A percentile compares a stretch with the other conserved stretches of the same genome.
These are phyloP conservation scores for Sugiyamaella sp. DNA, from an alignment of 1,139 yeast species.

Conservation along the genomic window DNA sequence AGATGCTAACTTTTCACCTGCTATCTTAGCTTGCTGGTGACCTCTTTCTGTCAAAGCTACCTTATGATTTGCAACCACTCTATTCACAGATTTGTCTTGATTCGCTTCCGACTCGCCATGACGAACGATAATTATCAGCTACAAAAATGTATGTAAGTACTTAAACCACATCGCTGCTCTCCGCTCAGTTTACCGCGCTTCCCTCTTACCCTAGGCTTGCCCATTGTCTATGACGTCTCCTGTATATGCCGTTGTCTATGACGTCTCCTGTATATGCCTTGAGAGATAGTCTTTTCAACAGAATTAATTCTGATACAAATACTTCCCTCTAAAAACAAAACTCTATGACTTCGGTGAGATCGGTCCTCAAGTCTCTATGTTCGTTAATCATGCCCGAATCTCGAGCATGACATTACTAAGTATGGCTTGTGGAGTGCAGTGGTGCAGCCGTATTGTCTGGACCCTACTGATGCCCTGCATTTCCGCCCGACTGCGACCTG, in stretches of 20 bases:
- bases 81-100: conserved; percentile 76
- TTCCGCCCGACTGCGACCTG: too few relatives aligned
- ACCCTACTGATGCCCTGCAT: conserved; percentile 1
- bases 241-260: not conserved
- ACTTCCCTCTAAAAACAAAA: not conserved
- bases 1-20: conserved; percentile 62
- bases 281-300: not conserved
- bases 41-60: conserved; percentile 74
- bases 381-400: not conserved
- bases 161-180: too few relatives aligned
- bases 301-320: not conserved
- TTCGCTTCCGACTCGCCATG: conserved; percentile 95
- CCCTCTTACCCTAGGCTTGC: conserved; percentile 59
- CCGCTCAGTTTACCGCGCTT: too few relatives aligned
- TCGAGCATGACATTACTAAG: conserved; percentile 1
- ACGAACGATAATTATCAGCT: conserved; percentile 76
- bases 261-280: not conserved
- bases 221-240: conserved; percentile 45
- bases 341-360: too few relatives aligned
- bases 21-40: conserved; percentile 58
- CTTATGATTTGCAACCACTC: conserved; percentile 74
- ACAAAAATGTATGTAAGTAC: too few relatives aligned
- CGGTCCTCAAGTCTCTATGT: too few relatives aligned
- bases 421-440: too few relatives aligned
- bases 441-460: conserved; percentile 4